A percentile compares a stretch with the other conserved stretches of the same genome.
These are phyloP conservation scores for Noccaea bulbosa DNA, from an alignment of 345 rosid genomes.

Conservation along the genomic window DNA sequence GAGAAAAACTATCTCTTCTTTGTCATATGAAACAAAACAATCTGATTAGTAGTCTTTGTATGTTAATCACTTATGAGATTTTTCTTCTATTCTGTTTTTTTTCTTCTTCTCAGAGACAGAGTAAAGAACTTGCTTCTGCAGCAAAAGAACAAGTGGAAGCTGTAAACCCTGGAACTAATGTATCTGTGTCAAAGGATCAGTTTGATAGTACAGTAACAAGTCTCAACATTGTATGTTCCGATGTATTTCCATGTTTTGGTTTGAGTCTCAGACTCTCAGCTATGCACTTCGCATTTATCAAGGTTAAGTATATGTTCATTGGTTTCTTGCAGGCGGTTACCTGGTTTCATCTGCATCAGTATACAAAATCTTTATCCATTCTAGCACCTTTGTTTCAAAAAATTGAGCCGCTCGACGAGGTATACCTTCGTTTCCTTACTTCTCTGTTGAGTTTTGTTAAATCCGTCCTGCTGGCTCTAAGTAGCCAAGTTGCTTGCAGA, in stretches of 20 bases:
- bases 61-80: conserved; percentile 22
- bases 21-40: too few relatives aligned
- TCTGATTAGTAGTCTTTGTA: conserved; percentile 4
- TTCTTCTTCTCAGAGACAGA: conserved; percentile 54
- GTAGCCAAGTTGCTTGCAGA: conserved; percentile 52
- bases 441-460: conserved; percentile 8
- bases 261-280: neutral
- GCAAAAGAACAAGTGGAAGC: conserved; percentile 70
- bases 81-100: conserved; percentile 12
- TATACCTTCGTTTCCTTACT: conserved; percentile 40
- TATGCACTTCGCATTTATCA: conserved; percentile 11
- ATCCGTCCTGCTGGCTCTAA: conserved; percentile 31
- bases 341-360: conserved; percentile 93
- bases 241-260: conserved; percentile 11
- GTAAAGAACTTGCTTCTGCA: conserved; percentile 70
- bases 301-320: conserved; percentile 29
- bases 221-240: conserved; percentile 71
- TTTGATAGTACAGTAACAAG: conserved; percentile 74
- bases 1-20: neutral
- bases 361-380: conserved; percentile 73
- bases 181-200: conserved; percentile 70
- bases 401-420: conserved; percentile 89
- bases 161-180: conserved; percentile 53
- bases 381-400: conserved; percentile 77
- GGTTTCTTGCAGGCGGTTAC: conserved; percentile 66